A percentile compares a stretch with the other conserved stretches of the same genome.
Conservation (phyloP, 2,329 filamentous ascomycete genomes). For the Aspergillus sp. region DNA sequence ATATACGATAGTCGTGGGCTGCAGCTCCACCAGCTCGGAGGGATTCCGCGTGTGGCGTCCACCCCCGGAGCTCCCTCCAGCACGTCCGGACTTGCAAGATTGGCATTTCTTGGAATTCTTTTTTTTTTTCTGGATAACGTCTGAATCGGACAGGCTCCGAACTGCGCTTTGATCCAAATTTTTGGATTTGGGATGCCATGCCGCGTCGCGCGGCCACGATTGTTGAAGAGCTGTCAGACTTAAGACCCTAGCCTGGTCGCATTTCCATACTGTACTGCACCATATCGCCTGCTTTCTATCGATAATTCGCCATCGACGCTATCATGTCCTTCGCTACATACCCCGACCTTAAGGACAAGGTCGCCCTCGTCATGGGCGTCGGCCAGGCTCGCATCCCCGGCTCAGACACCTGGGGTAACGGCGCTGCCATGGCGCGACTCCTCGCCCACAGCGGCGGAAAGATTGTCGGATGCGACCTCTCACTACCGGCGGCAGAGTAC, state of each 20-base stretch:
- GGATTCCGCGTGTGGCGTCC: neutral
- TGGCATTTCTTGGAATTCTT: neutral
- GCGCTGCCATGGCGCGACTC: conserved; percentile 50
- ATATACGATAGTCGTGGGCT: too few relatives aligned
- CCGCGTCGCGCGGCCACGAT: too few relatives aligned
- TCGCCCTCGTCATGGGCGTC: conserved; percentile 27
- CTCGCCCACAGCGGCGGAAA: conserved; percentile 51
- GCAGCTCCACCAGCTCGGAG: neutral
- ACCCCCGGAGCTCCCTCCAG: neutral
- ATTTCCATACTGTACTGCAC: too few relatives aligned
- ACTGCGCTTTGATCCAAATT: too few relatives aligned
- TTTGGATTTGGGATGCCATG: too few relatives aligned
- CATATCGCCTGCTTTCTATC: neutral
- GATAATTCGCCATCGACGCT: neutral
- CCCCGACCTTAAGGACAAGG: conserved; percentile 12
- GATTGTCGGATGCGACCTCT: conserved; percentile 54
- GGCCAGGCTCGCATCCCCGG: conserved; percentile 37
- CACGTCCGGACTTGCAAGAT: neutral
- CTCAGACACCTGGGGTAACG: conserved; percentile 49
- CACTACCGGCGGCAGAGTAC: conserved; percentile 22
- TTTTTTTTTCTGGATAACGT: neutral
- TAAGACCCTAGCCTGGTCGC: too few relatives aligned
- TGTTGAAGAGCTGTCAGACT: too few relatives aligned
- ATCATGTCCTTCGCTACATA: neutral
- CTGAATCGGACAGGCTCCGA: neutral